A percentile compares a stretch with the other conserved stretches of the same genome.
Evolutionary conservation across 495 filamentous ascomycete species (phyloP).

Genomic region (Hyaloscypha hepaticicola): DNA sequence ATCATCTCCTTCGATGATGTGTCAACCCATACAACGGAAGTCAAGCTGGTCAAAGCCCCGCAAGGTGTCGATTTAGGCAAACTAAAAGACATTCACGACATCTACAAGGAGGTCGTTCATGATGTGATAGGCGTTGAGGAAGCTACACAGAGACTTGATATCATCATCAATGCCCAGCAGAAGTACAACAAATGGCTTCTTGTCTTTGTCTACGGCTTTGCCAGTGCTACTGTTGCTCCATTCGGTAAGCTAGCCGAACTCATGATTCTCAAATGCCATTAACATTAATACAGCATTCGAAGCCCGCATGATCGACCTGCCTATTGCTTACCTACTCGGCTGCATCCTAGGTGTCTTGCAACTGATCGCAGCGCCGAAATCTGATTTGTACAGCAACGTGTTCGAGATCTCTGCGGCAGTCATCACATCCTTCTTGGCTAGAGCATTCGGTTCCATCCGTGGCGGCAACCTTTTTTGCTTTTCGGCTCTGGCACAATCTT

Average conservation of each 20-base stretch:
- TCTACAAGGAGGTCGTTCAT: slow-evolving; percentile 93
- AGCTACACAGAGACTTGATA: slow-evolving; percentile 68
- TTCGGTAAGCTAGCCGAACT: slow-evolving; percentile 45
- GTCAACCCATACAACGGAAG: slow-evolving; percentile 86
- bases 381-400: slow-evolving; percentile 80
- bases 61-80: slow-evolving; percentile 85
- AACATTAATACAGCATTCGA: slow-evolving; percentile 60
- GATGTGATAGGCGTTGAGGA: slow-evolving; percentile 84
- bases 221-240: slow-evolving; percentile 75
- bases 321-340: slow-evolving; percentile 82
- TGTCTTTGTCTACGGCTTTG: slow-evolving; percentile 82
- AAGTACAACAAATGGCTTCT: slow-evolving; percentile 69
- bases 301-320: slow-evolving; percentile 83
- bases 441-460: slow-evolving; percentile 79
- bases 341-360: slow-evolving; percentile 80
- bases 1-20: slow-evolving; percentile 92
- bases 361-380: slow-evolving; percentile 73
- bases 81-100: slow-evolving; percentile 78
- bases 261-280: not conserved
- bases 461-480: slow-evolving; percentile 81
- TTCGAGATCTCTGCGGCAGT: slow-evolving; percentile 90
- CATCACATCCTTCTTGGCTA: slow-evolving; percentile 83
- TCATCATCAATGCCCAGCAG: slow-evolving; percentile 58
- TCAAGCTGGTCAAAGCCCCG: slow-evolving; percentile 75
- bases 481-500: slow-evolving; percentile 83